phyloP scores from a whole-genome alignment of 768 basidiomycete species.

The Dacryopinax primogenitus region DNA sequence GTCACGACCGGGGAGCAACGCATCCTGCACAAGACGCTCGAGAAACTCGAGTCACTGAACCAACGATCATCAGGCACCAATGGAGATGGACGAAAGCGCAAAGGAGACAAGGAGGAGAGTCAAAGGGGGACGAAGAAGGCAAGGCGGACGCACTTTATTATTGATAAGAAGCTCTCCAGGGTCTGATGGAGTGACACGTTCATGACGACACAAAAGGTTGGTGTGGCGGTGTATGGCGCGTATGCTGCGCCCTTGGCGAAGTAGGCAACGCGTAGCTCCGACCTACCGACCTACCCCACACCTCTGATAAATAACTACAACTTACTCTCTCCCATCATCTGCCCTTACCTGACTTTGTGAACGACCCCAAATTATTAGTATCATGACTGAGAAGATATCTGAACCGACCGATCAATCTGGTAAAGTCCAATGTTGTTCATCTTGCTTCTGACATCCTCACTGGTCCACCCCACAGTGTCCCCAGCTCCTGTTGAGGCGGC shows the following conservation, averaged over 20 bases:
- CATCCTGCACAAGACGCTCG: slow-evolving; percentile 13
- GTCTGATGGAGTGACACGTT: not conserved
- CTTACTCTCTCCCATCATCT: not conserved
- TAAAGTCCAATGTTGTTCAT: not conserved
- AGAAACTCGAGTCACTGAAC: not conserved
- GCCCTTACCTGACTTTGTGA: not conserved
- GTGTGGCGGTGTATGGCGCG: not conserved
- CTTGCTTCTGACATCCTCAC: not conserved
- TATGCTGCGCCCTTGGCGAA: not conserved
- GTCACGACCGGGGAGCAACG: slow-evolving; percentile 17
- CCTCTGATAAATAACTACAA: not conserved
- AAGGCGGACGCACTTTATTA: too few relatives aligned
- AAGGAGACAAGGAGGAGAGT: not conserved
- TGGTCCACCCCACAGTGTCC: not conserved
- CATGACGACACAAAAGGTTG: not conserved
- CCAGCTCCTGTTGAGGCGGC: not conserved
- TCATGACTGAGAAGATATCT: not conserved
- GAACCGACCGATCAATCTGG: not conserved
- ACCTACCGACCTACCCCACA: not conserved
- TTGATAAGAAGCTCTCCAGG: too few relatives aligned
- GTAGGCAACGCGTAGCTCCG: slow-evolving; percentile 1
- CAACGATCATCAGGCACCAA: not conserved
- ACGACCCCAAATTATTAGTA: not conserved
- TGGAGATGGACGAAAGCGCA: not conserved
- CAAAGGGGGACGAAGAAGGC: not conserved